phyloP scores from a whole-genome alignment of 805 yeast species.

The Clavispora asparagi region DNA sequence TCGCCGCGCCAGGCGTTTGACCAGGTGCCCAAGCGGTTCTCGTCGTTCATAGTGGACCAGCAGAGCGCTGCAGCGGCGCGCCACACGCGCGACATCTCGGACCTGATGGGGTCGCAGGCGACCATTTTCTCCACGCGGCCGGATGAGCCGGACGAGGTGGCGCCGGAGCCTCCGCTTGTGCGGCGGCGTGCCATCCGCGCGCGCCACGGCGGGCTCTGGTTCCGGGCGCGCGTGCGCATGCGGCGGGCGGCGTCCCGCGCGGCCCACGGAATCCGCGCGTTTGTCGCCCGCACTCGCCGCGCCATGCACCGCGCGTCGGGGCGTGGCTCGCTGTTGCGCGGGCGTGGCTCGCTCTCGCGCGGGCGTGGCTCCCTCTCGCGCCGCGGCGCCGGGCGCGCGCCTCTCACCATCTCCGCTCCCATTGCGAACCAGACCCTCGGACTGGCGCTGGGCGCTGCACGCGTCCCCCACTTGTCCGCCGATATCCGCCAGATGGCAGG shows the following conservation, averaged over 20 bases:
- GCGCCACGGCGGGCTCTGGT: constrained; percentile 28
- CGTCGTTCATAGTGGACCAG: constrained; percentile 36
- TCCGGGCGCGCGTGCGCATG: constrained; percentile 27
- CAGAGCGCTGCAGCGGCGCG: constrained; percentile 7
- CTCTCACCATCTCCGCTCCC: constrained; percentile 24
- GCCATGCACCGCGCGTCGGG: neutral
- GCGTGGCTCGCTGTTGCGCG: neutral
- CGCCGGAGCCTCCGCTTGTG: neutral
- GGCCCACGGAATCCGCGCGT: constrained; percentile 1
- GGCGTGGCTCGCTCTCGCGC: neutral
- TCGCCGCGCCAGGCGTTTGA: constrained; percentile 19
- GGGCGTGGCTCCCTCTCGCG: neutral
- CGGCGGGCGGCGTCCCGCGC: constrained; percentile 13
- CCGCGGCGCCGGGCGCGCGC: neutral
- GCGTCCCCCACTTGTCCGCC: constrained; percentile 10
- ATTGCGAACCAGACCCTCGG: constrained; percentile 29
- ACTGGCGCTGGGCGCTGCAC: constrained; percentile 21
- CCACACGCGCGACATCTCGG: constrained; percentile 24
- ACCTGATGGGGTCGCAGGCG: constrained; percentile 39
- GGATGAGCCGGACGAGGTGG: constrained; percentile 6
- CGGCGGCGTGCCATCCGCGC: constrained; percentile 23
- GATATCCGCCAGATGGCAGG: constrained; percentile 13
- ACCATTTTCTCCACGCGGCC: constrained; percentile 40
- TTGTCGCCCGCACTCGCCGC: constrained; percentile 1
- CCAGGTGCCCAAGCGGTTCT: constrained; percentile 37